Evolutionary conservation across 495 filamentous ascomycete genomes (phyloP).

Genomic region (Aspergillus coremiiformis): DNA sequence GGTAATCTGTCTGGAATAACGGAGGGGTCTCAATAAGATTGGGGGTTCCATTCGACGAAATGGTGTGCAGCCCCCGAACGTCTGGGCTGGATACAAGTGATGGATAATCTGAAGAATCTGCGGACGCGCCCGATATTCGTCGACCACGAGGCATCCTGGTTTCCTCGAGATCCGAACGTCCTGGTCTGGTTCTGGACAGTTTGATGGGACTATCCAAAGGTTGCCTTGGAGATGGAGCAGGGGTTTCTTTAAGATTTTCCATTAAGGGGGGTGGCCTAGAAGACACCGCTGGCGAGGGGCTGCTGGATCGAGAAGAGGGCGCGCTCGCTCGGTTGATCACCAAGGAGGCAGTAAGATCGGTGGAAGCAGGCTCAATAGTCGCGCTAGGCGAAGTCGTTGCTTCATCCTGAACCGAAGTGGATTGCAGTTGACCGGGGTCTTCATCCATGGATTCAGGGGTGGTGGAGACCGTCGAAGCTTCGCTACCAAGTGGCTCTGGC

Average conservation of each 20-base stretch:
- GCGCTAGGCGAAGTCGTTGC: neutral
- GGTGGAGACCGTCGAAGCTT: neutral
- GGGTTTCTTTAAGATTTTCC: neutral
- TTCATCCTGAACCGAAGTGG: neutral
- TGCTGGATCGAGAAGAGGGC: neutral
- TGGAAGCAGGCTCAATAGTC: neutral
- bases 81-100: conserved; percentile 32
- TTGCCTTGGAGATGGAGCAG: conserved; percentile 14
- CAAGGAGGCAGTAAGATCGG: neutral
- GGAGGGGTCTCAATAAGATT: conserved; percentile 24
- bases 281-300: neutral
- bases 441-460: neutral
- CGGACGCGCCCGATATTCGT: conserved; percentile 28
- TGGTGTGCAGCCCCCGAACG: conserved; percentile 20
- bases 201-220: conserved; percentile 39
- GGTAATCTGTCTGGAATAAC: conserved; percentile 15
- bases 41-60: conserved; percentile 25
- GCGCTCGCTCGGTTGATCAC: neutral
- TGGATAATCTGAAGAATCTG: conserved; percentile 32
- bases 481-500: neutral
- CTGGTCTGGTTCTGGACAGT: conserved; percentile 26
- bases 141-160: conserved; percentile 17
- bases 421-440: neutral
- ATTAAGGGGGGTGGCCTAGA: neutral
- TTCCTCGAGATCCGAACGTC: conserved; percentile 19